phyloP scores from a whole-genome alignment of 345 rosid genomes.

The Ceriops tagal region DNA sequence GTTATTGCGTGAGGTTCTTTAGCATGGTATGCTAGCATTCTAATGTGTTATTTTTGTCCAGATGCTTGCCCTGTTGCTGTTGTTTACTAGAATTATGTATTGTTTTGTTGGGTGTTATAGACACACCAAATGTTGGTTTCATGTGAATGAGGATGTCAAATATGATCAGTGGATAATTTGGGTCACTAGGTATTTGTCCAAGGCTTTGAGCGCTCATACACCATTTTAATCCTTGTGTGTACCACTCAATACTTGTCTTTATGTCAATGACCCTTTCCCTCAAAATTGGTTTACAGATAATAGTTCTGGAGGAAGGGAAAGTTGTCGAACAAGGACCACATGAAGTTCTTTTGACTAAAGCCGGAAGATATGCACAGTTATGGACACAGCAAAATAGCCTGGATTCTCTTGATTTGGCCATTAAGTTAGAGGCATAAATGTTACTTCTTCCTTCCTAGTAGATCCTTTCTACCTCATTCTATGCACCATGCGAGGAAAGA shows the following conservation, averaged over 20 bases:
- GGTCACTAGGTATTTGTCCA: neutral
- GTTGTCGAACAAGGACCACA: slow-evolving; percentile 93
- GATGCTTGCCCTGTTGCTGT: too few relatives aligned
- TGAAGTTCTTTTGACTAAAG: slow-evolving; percentile 62
- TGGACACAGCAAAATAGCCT: slow-evolving; percentile 89
- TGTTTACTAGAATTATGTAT: neutral
- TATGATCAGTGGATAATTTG: neutral
- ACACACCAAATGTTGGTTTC: neutral
- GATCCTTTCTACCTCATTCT: neutral
- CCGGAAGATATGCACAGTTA: slow-evolving; percentile 93
- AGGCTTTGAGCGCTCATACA: neutral
- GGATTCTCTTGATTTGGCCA: slow-evolving; percentile 57
- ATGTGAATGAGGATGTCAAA: neutral
- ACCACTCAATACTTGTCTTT: neutral
- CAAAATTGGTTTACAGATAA: slow-evolving; percentile 51
- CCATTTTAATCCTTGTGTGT: neutral
- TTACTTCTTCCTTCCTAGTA: neutral
- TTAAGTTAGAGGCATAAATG: slow-evolving; percentile 39
- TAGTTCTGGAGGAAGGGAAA: slow-evolving; percentile 89
- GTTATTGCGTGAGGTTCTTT: too few relatives aligned
- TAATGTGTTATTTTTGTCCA: too few relatives aligned
- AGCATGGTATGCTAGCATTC: too few relatives aligned
- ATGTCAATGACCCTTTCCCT: neutral
- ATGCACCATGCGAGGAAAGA: neutral
- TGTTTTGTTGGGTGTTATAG: neutral